A percentile compares a stretch with the other conserved stretches of the same genome.
These are phyloP conservation scores for Phyllostachys edulis DNA, from an alignment of 176 grass and related monocot species.

Conservation along the genomic window DNA sequence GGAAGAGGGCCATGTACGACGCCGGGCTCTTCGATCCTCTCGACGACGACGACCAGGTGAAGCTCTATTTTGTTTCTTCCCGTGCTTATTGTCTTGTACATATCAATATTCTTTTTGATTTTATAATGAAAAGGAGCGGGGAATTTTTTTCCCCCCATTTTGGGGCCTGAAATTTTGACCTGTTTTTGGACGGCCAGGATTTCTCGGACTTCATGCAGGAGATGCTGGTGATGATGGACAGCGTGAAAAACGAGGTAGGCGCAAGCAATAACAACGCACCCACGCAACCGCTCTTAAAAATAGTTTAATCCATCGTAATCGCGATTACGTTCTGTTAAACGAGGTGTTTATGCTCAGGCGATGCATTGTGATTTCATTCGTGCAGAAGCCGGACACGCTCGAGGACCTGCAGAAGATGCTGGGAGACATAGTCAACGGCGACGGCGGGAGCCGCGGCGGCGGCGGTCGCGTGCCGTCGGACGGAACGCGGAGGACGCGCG, in stretches of 20 bases:
- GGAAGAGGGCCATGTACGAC: slow-evolving; percentile 93
- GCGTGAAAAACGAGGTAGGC: slow-evolving; percentile 88
- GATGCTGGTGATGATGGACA: slow-evolving; percentile 97
- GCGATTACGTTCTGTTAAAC: not conserved
- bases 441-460: slow-evolving; percentile 12
- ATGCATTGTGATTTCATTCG: not conserved
- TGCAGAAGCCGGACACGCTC: slow-evolving; percentile 80
- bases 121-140: not conserved
- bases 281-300: not conserved
- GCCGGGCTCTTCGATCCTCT: slow-evolving; percentile 84
- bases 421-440: slow-evolving; percentile 61
- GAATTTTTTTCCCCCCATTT: not conserved
- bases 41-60: slow-evolving; percentile 82
- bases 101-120: not conserved
- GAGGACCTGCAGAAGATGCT: slow-evolving; percentile 99
- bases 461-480: slow-evolving; percentile 49
- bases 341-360: not conserved
- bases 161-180: not conserved
- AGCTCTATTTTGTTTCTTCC: not conserved
- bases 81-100: slow-evolving; percentile 23
- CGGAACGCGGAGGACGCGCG: slow-evolving; percentile 46
- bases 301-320: slow-evolving; percentile 1
- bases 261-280: not conserved
- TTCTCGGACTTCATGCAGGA: slow-evolving; percentile 98
- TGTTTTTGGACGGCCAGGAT: slow-evolving; percentile 70